Conservation (phyloP, 108 stramenopile species). For the Cyclotella cryptica region DNA sequence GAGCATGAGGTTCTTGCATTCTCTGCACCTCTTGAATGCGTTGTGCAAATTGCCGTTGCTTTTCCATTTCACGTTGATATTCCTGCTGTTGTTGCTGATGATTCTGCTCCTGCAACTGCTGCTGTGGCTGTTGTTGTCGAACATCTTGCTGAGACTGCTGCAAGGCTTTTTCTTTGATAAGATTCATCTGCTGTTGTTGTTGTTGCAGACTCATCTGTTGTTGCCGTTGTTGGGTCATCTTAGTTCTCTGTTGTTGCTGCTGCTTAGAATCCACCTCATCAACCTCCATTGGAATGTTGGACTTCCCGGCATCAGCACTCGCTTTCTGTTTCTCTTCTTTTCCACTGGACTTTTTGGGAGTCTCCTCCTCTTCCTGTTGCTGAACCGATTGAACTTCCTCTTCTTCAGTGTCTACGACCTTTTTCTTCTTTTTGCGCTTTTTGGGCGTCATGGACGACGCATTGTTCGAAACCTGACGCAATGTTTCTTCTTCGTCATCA, state of each 20-base stretch:
- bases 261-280: conserved; percentile 33
- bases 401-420: conserved; percentile 44
- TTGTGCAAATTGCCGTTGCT: conserved; percentile 19
- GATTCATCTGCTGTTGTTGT: conserved; percentile 43
- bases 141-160: neutral
- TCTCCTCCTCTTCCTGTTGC: conserved; percentile 35
- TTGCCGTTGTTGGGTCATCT: conserved; percentile 34
- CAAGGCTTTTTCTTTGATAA: neutral
- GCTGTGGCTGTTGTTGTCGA: conserved; percentile 23
- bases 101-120: conserved; percentile 19
- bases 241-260: conserved; percentile 45
- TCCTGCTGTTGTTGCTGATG: conserved; percentile 42
- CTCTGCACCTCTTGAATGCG: conserved; percentile 35
- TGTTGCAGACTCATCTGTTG: conserved; percentile 43
- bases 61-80: conserved; percentile 25
- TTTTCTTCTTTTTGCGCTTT: conserved; percentile 56
- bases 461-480: conserved; percentile 2
- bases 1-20: conserved; percentile 42
- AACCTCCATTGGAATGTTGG: conserved; percentile 24
- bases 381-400: conserved; percentile 23
- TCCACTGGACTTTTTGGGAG: conserved; percentile 21
- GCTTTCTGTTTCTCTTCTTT: conserved; percentile 11
- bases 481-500: conserved; percentile 11
- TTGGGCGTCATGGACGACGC: conserved; percentile 50
- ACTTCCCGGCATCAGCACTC: neutral